Evolutionary conservation across 306 rosid species (phyloP), one percentile per base, ranked within the genome.

Genomic region (Arachis stenosperma): DNA sequence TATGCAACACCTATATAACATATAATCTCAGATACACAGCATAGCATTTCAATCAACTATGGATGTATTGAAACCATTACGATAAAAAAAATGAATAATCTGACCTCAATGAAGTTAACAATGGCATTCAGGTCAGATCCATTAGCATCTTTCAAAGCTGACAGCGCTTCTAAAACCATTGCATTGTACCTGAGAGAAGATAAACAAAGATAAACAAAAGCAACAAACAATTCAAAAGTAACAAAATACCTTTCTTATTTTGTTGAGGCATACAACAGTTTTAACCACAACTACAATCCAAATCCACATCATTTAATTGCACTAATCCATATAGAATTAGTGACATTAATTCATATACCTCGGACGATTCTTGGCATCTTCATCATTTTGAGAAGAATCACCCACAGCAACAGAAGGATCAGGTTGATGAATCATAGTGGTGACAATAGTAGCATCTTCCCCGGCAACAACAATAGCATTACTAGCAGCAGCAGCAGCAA

Each of bases 71-170:
- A n/a, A 52, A 52, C 5, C 57, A 52, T 6, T 52, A 14, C 27
- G 3, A 52, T 8, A 17, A 61, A 39, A 37, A 43, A 52, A 17
- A 17, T 17, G 22, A 17, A 17, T 17, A 44, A 66, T 33, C 93
- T 75, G 61, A 93, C 98, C 97, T 90, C 89, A 67, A 90, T 88
- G 83, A 79, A 93, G 80, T 69, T 75, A 59, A 83, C 76, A 72
- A 93, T 93, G 77, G 92, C 84, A 87, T 78, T 87, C 41, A 86
- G 48, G 64, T 90, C 97, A 44, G 89, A 87, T 59, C 96, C 98
- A 82, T 87, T 82, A 36, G 77, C 33, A 81, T 90, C 96, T 61
- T 81, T 86, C 58, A 88, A 51, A 3, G 93, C 46, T 60, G 85
- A 57, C 55, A 93, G 83, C 62, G 97, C 98, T 78, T 93, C 97